Base-by-base conservation (phyloP, 108 stramenopile genomes). In the Pseudonitzschia delicatissima region DNA sequence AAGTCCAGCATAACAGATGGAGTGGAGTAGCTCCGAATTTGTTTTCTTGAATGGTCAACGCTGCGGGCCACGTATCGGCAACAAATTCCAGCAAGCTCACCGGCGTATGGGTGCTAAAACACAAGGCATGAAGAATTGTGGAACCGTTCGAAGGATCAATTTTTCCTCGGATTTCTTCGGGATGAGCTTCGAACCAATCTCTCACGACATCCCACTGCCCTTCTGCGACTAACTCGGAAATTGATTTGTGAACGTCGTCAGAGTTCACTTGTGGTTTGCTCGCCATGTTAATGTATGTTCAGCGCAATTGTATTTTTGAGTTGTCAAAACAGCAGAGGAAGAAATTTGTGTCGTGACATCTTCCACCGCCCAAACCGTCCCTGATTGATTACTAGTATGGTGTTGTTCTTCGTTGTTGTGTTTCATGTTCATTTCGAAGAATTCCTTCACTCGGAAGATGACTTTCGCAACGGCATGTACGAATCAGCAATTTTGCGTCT, bases 21-120 rank as follows among this genome's bases (percentile, higher is more conserved):
- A 81, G 49, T 27, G 80, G 80, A 20, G 75, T 76, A n/a, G 68
- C 73, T n/a, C 53, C 23, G 44, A 36, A 80, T 17, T 21, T 40
- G n/a, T 57, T 58, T 49, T 75, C 79, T 51, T 65, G 65, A 31
- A 71, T 57, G 32, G 58, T 64, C n/a, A 67, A 50, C 8, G 74
- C 74, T 32, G 67, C 69, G 25, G 79, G 79, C 27, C 34, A 67
- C 1, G 51, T 21, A n/a, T 60, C 33, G 0, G 69, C 37, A 6
- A 80, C 74, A 0, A 29, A 32, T 45, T 63, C 37, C 50, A 75
- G 48, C 57, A 80, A 51, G 7, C 66, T 59, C 27, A 35, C 55
- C 17, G 79, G 74, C 13, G 65, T 36, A 5, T 50, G 35, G 15
- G 68, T 39, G 23, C 59, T 47, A 17, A 5, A 28, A 21, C 74